Conservation (phyloP, 1,284 basidiomycete genomes). For the Irpex sp. region DNA sequence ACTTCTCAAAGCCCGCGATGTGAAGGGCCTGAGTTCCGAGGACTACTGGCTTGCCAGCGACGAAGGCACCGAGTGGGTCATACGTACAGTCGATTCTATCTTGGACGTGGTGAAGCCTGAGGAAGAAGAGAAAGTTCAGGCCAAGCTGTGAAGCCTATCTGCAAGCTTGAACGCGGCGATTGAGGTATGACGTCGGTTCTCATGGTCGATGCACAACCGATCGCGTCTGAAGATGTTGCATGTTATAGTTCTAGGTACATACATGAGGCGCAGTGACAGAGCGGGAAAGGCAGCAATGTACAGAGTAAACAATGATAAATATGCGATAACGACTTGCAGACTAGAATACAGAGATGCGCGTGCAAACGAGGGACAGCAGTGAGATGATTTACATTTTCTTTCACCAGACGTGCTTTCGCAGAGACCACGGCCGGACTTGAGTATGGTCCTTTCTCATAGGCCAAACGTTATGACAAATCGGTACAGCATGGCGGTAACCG, state of each 20-base stretch:
- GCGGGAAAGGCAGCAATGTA: neutral
- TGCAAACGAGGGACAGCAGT: slow-evolving; percentile 4
- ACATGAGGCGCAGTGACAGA: neutral
- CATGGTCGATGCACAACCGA: neutral
- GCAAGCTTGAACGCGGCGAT: neutral
- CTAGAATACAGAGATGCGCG: slow-evolving; percentile 14
- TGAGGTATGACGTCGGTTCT: neutral
- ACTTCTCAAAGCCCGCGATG: slow-evolving; percentile 77
- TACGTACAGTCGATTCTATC: slow-evolving; percentile 82
- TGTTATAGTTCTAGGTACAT: neutral
- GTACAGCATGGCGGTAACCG: slow-evolving; percentile 79
- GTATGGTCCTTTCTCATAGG: slow-evolving; percentile 36
- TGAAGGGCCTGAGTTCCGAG: slow-evolving; percentile 61
- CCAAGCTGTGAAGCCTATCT: slow-evolving; percentile 50
- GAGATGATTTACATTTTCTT: slow-evolving; percentile 19
- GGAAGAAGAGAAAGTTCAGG: slow-evolving; percentile 36
- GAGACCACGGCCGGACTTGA: neutral
- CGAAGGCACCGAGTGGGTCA: slow-evolving; percentile 90
- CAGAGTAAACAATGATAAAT: slow-evolving; percentile 9
- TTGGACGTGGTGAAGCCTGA: slow-evolving; percentile 63
- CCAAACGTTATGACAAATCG: slow-evolving; percentile 70
- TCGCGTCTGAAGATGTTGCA: neutral
- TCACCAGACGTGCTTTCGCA: slow-evolving; percentile 14
- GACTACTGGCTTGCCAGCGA: slow-evolving; percentile 86
- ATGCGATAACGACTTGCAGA: slow-evolving; percentile 12